Conservation (phyloP, 768 basidiomycete species). For the Lyophyllum decastes region DNA sequence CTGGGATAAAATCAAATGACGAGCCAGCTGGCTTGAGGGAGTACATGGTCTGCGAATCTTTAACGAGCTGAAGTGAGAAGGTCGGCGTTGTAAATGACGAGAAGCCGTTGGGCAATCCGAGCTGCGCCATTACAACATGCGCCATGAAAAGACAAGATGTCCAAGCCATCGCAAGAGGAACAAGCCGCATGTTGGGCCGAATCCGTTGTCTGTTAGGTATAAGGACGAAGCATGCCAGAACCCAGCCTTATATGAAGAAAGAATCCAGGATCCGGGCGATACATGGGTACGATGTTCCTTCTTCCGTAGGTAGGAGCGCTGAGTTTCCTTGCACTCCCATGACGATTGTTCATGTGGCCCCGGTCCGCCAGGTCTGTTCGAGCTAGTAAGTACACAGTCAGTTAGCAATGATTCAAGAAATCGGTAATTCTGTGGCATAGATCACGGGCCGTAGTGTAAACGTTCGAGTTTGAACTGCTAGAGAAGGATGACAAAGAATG, state of each 20-base stretch:
- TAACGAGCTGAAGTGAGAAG: conserved; percentile 49
- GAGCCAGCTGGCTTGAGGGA: conserved; percentile 43
- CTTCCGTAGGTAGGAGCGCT: neutral
- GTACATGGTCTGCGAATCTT: conserved; percentile 57
- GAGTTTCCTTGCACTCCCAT: conserved; percentile 1
- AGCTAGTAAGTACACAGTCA: neutral
- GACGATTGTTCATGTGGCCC: conserved; percentile 6
- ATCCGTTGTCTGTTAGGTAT: neutral
- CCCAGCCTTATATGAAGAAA: neutral
- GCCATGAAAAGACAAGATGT: conserved; percentile 4
- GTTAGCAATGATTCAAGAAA: neutral
- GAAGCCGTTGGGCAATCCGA: conserved; percentile 50
- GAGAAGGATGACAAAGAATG: too few relatives aligned
- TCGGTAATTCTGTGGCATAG: neutral
- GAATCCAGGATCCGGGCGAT: neutral
- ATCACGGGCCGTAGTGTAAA: too few relatives aligned
- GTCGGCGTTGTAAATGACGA: conserved; percentile 44
- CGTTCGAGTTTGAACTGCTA: neutral
- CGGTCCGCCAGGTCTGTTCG: conserved; percentile 4
- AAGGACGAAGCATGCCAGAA: neutral
- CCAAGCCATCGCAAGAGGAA: neutral
- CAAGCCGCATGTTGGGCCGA: conserved; percentile 1
- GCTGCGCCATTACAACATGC: conserved; percentile 24
- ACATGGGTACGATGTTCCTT: neutral
- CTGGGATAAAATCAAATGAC: conserved; percentile 52